phyloP scores from a whole-genome alignment of 1,284 basidiomycete species.

The Ganoderma boninense region DNA sequence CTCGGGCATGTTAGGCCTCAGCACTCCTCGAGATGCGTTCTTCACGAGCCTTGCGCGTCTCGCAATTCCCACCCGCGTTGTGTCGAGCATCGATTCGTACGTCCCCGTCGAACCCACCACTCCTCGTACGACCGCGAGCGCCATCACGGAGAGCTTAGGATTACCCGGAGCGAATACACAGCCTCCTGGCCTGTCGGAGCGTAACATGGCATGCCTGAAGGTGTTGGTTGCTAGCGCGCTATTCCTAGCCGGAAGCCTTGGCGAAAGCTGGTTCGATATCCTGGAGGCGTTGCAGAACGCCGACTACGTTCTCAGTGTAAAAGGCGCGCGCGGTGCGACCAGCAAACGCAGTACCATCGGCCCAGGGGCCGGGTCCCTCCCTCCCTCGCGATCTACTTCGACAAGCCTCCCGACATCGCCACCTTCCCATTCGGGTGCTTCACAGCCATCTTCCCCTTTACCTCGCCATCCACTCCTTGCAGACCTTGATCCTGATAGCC shows the following conservation, averaged over 20 bases:
- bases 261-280: slow-evolving; percentile 90
- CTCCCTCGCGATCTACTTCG: slow-evolving; percentile 37
- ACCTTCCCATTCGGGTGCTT: slow-evolving; percentile 12
- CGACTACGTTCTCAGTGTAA: slow-evolving; percentile 84
- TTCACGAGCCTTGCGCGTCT: slow-evolving; percentile 88
- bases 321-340: slow-evolving; percentile 46
- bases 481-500: slow-evolving; percentile 81
- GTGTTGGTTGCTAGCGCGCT: slow-evolving; percentile 83
- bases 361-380: slow-evolving; percentile 40
- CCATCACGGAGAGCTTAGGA: slow-evolving; percentile 79
- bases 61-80: slow-evolving; percentile 88
- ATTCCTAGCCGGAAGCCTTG: slow-evolving; percentile 86
- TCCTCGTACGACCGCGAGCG: slow-evolving; percentile 63
- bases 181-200: slow-evolving; percentile 82
- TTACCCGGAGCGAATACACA: slow-evolving; percentile 39
- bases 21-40: slow-evolving; percentile 93
- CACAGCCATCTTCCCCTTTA: slow-evolving; percentile 13
- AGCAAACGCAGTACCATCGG: slow-evolving; percentile 49
- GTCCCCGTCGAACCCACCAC: slow-evolving; percentile 62
- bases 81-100: slow-evolving; percentile 83
- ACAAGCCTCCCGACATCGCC: slow-evolving; percentile 17
- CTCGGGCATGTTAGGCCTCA: slow-evolving; percentile 87
- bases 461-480: slow-evolving; percentile 66
- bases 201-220: slow-evolving; percentile 92
- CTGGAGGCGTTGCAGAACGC: slow-evolving; percentile 93